phyloP scores from a whole-genome alignment of 805 yeast species.

The Pichia heedii region DNA sequence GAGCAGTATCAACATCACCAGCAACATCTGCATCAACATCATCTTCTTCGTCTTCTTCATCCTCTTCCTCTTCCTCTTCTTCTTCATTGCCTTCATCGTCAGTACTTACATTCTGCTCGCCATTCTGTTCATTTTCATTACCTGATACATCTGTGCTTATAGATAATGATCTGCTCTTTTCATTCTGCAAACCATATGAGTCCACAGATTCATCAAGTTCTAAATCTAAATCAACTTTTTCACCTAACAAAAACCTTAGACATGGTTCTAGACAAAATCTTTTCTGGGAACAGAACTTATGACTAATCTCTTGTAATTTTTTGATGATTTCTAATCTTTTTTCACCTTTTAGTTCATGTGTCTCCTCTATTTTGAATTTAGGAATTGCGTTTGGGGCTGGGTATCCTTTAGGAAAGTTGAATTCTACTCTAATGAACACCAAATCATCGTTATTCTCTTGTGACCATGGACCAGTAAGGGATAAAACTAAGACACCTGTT shows the following conservation, averaged over 20 bases:
- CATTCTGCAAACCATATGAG: constrained; percentile 1
- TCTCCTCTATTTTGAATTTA: constrained; percentile 64
- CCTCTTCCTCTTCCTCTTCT: constrained; percentile 26
- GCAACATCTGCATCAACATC: constrained; percentile 15
- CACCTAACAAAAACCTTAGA: constrained; percentile 73
- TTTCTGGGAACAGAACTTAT: constrained; percentile 45
- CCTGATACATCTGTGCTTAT: not conserved
- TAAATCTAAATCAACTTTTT: constrained; percentile 43
- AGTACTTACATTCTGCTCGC: not conserved
- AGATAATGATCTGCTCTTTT: not conserved
- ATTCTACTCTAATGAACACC: constrained; percentile 58
- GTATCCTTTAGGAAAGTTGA: constrained; percentile 65
- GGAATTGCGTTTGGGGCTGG: constrained; percentile 48
- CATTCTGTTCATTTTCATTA: no score
- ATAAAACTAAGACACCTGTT: constrained; percentile 67
- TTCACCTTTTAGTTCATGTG: constrained; percentile 50
- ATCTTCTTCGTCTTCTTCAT: constrained; percentile 23
- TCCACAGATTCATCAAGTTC: constrained; percentile 16
- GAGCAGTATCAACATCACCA: constrained; percentile 12
- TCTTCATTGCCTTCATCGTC: constrained; percentile 21
- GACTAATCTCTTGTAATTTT: constrained; percentile 46
- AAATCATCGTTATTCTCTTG: constrained; percentile 34
- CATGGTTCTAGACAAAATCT: constrained; percentile 75
- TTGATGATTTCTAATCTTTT: constrained; percentile 42
- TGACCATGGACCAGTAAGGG: constrained; percentile 78